A percentile compares a stretch with the other conserved stretches of the same genome.
These are phyloP conservation scores for Tetrastigma voinierianum DNA, from an alignment of 164 flowering plant species.

Conservation along the genomic window DNA sequence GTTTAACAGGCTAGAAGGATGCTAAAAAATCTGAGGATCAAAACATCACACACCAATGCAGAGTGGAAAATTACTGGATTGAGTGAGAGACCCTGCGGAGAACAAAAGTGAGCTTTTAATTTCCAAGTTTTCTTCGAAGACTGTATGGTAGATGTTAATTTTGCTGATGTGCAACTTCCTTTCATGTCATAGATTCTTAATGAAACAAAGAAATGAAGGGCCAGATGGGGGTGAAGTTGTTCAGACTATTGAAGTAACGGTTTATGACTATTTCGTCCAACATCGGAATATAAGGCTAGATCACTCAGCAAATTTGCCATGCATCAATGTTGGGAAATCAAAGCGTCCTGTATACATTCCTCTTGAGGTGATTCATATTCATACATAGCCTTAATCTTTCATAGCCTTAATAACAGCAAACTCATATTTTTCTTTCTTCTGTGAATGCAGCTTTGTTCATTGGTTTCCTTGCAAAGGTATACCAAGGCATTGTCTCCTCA, in stretches of 20 bases:
- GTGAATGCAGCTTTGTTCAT: conserved; percentile 28
- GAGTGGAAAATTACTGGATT: not conserved
- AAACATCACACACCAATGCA: not conserved
- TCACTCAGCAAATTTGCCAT: conserved; percentile 51
- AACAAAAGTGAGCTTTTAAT: not conserved
- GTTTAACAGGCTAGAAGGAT: not conserved
- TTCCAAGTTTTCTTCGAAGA: too few species aligned
- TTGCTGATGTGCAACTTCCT: too few species aligned
- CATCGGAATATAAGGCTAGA: conserved; percentile 32
- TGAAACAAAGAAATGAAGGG: conserved; percentile 15
- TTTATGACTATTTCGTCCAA: conserved; percentile 62
- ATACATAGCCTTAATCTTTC: not conserved
- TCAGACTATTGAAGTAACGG: conserved; percentile 42
- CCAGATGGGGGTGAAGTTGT: conserved; percentile 7
- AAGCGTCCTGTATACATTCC: conserved; percentile 66
- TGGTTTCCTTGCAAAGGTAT: conserved; percentile 47
- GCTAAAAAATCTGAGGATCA: not conserved
- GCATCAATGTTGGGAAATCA: conserved; percentile 73
- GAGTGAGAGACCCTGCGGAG: not conserved
- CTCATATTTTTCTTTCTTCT: not conserved
- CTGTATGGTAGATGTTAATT: too few species aligned
- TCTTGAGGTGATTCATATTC: conserved; percentile 47
- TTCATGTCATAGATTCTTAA: conserved; percentile 8
- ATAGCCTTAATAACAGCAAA: conserved; percentile 17
- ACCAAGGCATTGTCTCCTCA: conserved; percentile 35